Conservation (phyloP, 441 rosid species). For the Macaranga tanarius region DNA sequence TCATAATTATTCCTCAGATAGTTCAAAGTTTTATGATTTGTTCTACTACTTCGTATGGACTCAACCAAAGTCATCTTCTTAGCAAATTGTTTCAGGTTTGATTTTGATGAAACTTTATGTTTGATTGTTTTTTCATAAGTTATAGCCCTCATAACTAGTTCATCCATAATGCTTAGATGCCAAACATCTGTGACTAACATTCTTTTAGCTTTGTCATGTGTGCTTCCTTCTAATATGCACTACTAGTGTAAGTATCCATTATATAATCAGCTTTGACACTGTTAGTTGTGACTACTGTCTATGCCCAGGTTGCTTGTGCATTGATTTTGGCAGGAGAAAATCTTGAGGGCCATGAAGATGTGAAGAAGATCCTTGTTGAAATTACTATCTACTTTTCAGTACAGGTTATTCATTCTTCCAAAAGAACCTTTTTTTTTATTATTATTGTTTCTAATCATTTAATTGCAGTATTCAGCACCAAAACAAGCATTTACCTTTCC, state of each 20-base stretch:
- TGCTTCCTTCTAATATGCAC: neutral
- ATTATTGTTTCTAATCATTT: neutral
- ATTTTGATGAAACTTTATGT: neutral
- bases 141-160: neutral
- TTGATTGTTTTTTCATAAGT: neutral
- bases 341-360: slow-evolving; percentile 41
- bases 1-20: neutral
- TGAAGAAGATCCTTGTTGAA: slow-evolving; percentile 44
- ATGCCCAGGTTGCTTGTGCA: slow-evolving; percentile 47
- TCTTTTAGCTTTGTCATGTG: neutral
- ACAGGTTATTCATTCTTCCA: slow-evolving; percentile 36
- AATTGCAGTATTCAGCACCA: neutral
- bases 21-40: neutral
- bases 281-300: slow-evolving; percentile 5
- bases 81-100: neutral
- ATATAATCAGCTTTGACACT: neutral
- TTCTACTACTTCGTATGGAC: neutral
- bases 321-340: slow-evolving; percentile 53
- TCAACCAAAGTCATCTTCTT: neutral
- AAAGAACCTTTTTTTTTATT: neutral
- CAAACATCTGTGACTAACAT: neutral
- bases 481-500: neutral
- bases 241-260: neutral
- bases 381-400: slow-evolving; percentile 52
- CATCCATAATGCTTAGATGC: neutral